Base-by-base conservation (phyloP, 305 asterid genomes). In the Fraxinus sp. region DNA sequence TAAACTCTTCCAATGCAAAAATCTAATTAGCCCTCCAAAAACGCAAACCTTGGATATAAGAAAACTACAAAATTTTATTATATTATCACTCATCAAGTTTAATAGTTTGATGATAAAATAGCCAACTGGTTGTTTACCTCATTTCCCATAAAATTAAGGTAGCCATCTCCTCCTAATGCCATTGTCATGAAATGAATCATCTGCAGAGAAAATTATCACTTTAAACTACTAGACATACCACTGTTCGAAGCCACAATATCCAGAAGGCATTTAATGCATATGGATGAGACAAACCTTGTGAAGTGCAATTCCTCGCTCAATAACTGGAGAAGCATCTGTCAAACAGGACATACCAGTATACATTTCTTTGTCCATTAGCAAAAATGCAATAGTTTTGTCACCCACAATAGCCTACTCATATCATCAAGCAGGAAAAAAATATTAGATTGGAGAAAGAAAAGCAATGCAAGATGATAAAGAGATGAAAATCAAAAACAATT, bases 111-210 rank as follows among this genome's bases (percentile, higher is more conserved):
- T 33, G 11, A 33, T 33, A 72, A 28, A 70, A 33, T 32, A 32
- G 26, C 77, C 77, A 71, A 71, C 77, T 16, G 57, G 82, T 3
- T 75, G 22, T 82, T 89, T 85, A 94, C 99, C 98, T 96, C 99
- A 74, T 96, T 96, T 84, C 99, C 99, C 99, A 96, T 95, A 93
- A 96, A 96, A 90, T 90, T 93, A 77, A 96, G 97, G 89, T 96
- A 95, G 33, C 98, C 99, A 79, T 93, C 99, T 90, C 99, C 99
- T 86, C 98, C 99, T 84, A 95, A 86, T 83, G 98, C 95, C 98
- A 95, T 93, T 0, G 99, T 95, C 81, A 95, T 77, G 88, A 93
- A 96, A 86, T 96, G 99, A 85, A 96, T 96, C 97, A 96, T 96
- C 99, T 96, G 97, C 87, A 81, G 14, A 85, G 76, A 87, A 70